Evolutionary conservation across 176 grass and related monocot species (phyloP), one percentile per base, ranked within the genome.

Genomic region (Puya raimondii): DNA sequence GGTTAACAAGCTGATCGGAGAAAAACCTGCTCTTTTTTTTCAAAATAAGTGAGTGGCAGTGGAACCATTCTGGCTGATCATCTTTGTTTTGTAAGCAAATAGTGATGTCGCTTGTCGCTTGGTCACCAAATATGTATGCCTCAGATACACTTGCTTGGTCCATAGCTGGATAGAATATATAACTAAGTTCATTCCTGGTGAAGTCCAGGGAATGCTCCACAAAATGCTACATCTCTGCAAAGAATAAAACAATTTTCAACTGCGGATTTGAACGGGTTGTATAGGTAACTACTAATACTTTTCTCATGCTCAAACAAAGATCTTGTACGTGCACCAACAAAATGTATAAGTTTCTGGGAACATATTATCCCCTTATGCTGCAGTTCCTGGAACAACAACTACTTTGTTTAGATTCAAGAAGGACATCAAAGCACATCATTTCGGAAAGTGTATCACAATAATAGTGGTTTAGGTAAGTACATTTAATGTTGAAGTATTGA

Each of bases 31-130:
- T 88, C n/a, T 82, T 73, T 70, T 50, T 23, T 13, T 56, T 70
- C 16, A 97, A 76, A 68, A 92, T 58, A 16, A 65, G 50, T 50
- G 89, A 97, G 72, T 92, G 94, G 74, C 94, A 97, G 69, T 71
- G 70, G 69, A 97, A 84, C 77, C 77, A 77, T 64, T 85, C 73
- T 16, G 79, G 76, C 52, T 79, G 83, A 52, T 78, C 80, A 54
- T 79, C 79, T 22, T 27, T 29, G 66, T 79, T 27, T 66, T 42
- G 87, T 50, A 97, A 83, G 76, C 78, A 77, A 72, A 92, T 57
- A 72, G 68, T 83, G 48, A 97, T 59, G 69, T 97, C 93, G 49
- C 89, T 88, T 0, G 82, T 90, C 50, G 82, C 70, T 2, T 74
- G 79, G 23, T 97, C 84, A 69, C 61, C 70, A 73, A 97, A 90